Evolutionary conservation across 345 rosid genomes (phyloP), one percentile per base, ranked within the genome.

Genomic region (Eutrema yunnanense): DNA sequence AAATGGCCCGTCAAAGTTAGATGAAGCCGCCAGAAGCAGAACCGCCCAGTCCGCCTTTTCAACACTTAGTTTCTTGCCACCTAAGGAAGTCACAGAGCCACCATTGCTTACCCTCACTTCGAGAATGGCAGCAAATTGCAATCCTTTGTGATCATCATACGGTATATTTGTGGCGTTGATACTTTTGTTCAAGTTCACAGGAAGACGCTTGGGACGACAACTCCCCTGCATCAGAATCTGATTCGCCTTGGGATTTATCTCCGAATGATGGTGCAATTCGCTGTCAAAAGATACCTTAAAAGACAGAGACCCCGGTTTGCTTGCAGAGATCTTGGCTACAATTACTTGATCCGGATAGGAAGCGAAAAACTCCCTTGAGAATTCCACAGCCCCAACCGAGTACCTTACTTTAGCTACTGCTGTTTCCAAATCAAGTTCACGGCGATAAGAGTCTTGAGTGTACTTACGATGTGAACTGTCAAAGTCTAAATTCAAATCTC

Each of bases 391-490:
- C 40, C 83, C 92, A 16, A 84, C 96, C 2, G 84, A 74, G 77
- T 89, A 95, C 41, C 82, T 85, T 58, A 90, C 84, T 78, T 62
- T 83, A 19, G 86, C 88, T 4, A 92, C 84, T 59, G 99, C 96
- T 41, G 89, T 87, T 67, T 89, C 86, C 78, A 95, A 85, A 82
- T 95, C 96, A 9, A 95, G 90, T 77, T 95, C 97, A 73, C 99
- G 85, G n/a, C n/a, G 70, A 44, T 95, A 92, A 9, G 93, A 84
- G 26, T 71, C 84, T 73, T 84, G 81, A 26, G 67, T 82, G 84
- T 86, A 88, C 60, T 63, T 73, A 67, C 77, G 85, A 84, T 95
- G 97, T 0, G 88, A 84, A 63, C 84, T 85, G 72, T 84, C 90
- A 71, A 95, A 95, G 63, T 92, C 85, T 65, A 92, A 75, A 73